phyloP scores from a whole-genome alignment of 352 stramenopile genomes.

The Phytophthora cactorum region DNA sequence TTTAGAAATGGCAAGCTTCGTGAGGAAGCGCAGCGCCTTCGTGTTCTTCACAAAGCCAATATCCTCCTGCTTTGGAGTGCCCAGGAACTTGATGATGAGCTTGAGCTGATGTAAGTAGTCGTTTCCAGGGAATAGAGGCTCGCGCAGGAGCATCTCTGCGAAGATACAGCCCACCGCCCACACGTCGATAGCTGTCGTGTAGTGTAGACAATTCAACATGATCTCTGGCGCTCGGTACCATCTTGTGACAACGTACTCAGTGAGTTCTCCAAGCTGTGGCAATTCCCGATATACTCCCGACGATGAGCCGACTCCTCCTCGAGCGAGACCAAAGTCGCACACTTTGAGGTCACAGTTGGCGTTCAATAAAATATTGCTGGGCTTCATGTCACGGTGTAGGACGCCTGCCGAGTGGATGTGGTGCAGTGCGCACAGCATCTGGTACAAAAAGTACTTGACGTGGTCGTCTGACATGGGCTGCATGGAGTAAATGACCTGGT shows the following conservation, averaged over 20 bases:
- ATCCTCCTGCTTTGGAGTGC: slow-evolving; percentile 77
- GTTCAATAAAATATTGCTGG: slow-evolving; percentile 83
- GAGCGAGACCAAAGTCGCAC: slow-evolving; percentile 78
- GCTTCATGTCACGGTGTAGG: slow-evolving; percentile 86
- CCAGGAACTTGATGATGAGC: slow-evolving; percentile 78
- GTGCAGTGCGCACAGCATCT: slow-evolving; percentile 80
- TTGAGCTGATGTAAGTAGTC: slow-evolving; percentile 89
- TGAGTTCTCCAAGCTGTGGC: slow-evolving; percentile 49
- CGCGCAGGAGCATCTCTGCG: slow-evolving; percentile 96
- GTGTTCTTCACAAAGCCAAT: slow-evolving; percentile 88
- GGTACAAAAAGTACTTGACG: slow-evolving; percentile 85
- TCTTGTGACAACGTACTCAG: slow-evolving; percentile 70
- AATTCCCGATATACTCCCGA: slow-evolving; percentile 1
- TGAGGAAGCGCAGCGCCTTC: slow-evolving; percentile 92
- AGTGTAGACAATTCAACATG: slow-evolving; percentile 96
- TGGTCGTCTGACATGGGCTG: slow-evolving; percentile 91
- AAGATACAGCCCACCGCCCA: slow-evolving; percentile 98
- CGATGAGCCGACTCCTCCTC: slow-evolving; percentile 51
- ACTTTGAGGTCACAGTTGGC: slow-evolving; percentile 86
- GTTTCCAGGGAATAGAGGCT: slow-evolving; percentile 95
- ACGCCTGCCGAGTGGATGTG: slow-evolving; percentile 96
- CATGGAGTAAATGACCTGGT: slow-evolving; percentile 96
- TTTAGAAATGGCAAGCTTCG: slow-evolving; percentile 75
- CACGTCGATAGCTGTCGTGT: slow-evolving; percentile 94
- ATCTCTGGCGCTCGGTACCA: slow-evolving; percentile 92